Conservation (phyloP, 805 yeast genomes). For the Candida qinlingensis region DNA sequence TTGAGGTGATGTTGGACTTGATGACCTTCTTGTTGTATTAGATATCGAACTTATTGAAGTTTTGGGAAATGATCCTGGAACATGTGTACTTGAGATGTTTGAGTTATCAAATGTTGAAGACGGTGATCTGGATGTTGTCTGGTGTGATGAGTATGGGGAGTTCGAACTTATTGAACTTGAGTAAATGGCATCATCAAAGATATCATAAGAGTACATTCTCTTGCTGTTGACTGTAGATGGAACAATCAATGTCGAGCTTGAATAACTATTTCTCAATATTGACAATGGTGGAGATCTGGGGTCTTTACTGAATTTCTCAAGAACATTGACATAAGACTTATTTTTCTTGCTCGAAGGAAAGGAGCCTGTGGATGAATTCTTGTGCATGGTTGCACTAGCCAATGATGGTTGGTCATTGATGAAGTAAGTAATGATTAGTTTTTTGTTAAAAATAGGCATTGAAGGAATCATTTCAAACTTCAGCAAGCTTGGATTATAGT, state of each 20-base stretch:
- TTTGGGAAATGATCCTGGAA: neutral
- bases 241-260: constrained; percentile 14
- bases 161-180: constrained; percentile 11
- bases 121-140: neutral
- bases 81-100: neutral
- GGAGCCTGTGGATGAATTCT: neutral
- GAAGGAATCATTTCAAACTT: constrained; percentile 19
- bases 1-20: constrained; percentile 6
- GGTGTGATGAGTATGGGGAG: neutral
- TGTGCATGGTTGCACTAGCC: neutral
- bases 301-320: constrained; percentile 4
- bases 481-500: neutral
- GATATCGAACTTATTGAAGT: constrained; percentile 3
- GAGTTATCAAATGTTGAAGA: neutral
- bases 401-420: constrained; percentile 13
- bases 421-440: constrained; percentile 36
- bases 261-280: constrained; percentile 1
- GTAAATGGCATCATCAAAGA: constrained; percentile 62
- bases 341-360: constrained; percentile 1
- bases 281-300: neutral
- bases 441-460: constrained; percentile 43
- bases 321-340: constrained; percentile 3
- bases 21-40: neutral
- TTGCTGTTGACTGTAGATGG: constrained; percentile 10
- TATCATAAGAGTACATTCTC: constrained; percentile 56